A percentile compares a stretch with the other conserved stretches of the same genome.
Conservation (phyloP, 306 rosid genomes). For the Aeschynomene evenia region DNA sequence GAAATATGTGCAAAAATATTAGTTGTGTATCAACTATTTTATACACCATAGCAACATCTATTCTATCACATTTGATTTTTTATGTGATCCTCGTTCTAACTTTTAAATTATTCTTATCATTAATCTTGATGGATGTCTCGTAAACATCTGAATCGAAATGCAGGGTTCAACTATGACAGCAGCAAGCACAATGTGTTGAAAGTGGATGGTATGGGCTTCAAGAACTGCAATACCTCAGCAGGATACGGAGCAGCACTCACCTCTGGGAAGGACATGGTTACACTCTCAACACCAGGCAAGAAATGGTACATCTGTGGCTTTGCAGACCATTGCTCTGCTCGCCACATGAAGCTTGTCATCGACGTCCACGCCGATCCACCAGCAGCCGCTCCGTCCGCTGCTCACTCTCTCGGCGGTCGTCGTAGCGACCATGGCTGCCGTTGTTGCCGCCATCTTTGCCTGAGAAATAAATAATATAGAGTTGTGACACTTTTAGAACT, state of each 20-base stretch:
- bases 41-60: too few relatives aligned
- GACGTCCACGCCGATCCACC: background rate
- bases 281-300: background rate
- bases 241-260: background rate
- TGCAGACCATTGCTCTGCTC: background rate
- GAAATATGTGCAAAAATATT: too few relatives aligned
- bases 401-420: background rate
- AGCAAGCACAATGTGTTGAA: slow-evolving; percentile 10
- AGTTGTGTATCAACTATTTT: too few relatives aligned
- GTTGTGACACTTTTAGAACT: background rate
- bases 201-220: slow-evolving; percentile 4
- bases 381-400: slow-evolving; percentile 21
- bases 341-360: slow-evolving; percentile 22
- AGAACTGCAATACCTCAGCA: background rate
- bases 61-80: too few relatives aligned
- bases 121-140: too few relatives aligned
- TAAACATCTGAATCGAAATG: too few relatives aligned
- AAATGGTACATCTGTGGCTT: slow-evolving; percentile 26
- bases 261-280: background rate
- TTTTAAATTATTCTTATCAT: too few relatives aligned
- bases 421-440: background rate
- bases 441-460: slow-evolving; percentile 1
- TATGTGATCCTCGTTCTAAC: too few relatives aligned
- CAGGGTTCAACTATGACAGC: slow-evolving; percentile 12
- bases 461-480: background rate